Percentiles rank a stretch among this genome's conserved stretches.
These are phyloP conservation scores for Didymella arachidicola DNA, from an alignment of 2,329 filamentous ascomycete genomes.

Conservation along the genomic window DNA sequence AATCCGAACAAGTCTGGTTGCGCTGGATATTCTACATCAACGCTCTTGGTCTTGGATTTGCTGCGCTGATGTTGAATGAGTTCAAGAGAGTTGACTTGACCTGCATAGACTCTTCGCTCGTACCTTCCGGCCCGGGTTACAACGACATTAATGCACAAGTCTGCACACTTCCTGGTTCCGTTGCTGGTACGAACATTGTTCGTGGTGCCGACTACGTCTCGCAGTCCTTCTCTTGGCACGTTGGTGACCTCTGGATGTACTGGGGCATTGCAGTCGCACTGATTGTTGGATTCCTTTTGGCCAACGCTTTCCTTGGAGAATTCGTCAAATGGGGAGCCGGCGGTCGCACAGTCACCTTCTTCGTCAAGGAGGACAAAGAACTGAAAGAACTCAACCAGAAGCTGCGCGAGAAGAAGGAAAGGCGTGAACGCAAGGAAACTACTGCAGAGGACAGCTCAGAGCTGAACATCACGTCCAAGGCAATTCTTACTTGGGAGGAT, in stretches of 20 bases:
- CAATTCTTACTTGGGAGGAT: conserved; percentile 65
- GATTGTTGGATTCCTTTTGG: conserved; percentile 75
- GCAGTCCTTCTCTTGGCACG: conserved; percentile 71
- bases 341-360: conserved; percentile 82
- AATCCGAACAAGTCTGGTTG: conserved; percentile 78
- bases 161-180: conserved; percentile 79
- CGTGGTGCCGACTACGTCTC: conserved; percentile 74
- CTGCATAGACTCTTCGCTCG: conserved; percentile 71
- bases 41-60: conserved; percentile 78
- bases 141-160: conserved; percentile 76
- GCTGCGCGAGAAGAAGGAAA: conserved; percentile 66
- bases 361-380: conserved; percentile 73
- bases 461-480: conserved; percentile 62
- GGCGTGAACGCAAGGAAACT: conserved; percentile 57
- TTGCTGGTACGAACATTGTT: conserved; percentile 68
- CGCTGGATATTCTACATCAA: conserved; percentile 85
- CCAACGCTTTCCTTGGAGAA: conserved; percentile 80
- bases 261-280: conserved; percentile 73
- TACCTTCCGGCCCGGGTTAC: conserved; percentile 76
- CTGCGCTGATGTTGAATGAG: conserved; percentile 85
- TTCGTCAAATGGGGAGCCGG: conserved; percentile 79
- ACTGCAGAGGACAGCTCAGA: conserved; percentile 54
- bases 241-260: conserved; percentile 73
- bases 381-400: conserved; percentile 70
- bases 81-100: conserved; percentile 73